phyloP scores from a whole-genome alignment of 768 basidiomycete species.

The Suillus plorans region DNA sequence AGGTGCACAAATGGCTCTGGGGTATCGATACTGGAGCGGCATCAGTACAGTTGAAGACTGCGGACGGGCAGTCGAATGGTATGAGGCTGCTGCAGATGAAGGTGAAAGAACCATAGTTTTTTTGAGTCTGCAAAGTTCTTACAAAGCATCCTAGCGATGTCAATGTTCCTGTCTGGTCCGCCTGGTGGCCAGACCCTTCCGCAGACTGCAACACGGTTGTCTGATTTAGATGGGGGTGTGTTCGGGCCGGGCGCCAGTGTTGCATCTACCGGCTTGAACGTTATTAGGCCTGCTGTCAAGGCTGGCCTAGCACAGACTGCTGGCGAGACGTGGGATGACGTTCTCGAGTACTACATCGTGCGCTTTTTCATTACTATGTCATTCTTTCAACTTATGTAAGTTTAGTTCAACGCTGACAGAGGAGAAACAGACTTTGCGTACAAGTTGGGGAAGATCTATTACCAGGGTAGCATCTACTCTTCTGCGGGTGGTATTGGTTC shows the following conservation, averaged over 20 bases:
- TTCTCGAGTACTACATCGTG: slow-evolving; percentile 89
- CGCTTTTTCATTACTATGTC: slow-evolving; percentile 15
- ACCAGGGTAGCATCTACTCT: slow-evolving; percentile 91
- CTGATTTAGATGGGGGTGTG: slow-evolving; percentile 90
- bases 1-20: slow-evolving; percentile 90
- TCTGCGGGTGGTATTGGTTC: slow-evolving; percentile 77
- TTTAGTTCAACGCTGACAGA: slow-evolving; percentile 91
- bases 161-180: slow-evolving; percentile 77
- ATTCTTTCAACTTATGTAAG: slow-evolving; percentile 4
- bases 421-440: slow-evolving; percentile 89
- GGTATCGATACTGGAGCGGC: slow-evolving; percentile 93
- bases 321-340: slow-evolving; percentile 92
- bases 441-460: slow-evolving; percentile 92
- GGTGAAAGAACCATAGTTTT: slow-evolving; percentile 39
- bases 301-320: slow-evolving; percentile 81
- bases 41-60: slow-evolving; percentile 91
- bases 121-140: slow-evolving; percentile 3
- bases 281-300: slow-evolving; percentile 72
- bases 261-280: slow-evolving; percentile 80
- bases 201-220: slow-evolving; percentile 75
- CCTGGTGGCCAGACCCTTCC: slow-evolving; percentile 89
- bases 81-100: slow-evolving; percentile 85
- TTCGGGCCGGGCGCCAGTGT: slow-evolving; percentile 95
- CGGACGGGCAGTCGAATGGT: slow-evolving; percentile 81
- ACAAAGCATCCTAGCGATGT: slow-evolving; percentile 58